Evolutionary conservation across 2,329 filamentous ascomycete species (phyloP), one percentile per base, ranked within the genome.

Genomic region (Hymenoscyphus fraxineus): DNA sequence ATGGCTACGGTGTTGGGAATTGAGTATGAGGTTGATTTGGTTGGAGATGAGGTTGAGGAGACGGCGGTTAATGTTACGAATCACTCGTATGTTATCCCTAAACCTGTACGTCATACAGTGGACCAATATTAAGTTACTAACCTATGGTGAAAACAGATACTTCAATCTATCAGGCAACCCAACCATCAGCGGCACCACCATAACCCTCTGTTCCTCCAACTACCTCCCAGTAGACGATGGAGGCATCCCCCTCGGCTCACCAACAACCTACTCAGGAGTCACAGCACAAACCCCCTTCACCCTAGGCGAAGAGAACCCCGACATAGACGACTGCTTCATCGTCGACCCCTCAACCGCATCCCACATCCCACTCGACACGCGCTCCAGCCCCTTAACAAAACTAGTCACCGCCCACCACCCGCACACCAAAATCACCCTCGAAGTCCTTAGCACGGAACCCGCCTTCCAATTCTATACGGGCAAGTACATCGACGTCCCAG

Each of bases 401-500:
- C 85, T 94, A 57, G 85, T 91, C 57, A 80, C 85, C 31, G 90
- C 95, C 65, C 85, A 84, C 76, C 92, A 97, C 76, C 86, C 92
- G 6, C 81, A 81, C 59, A 89, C 88, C 35, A 86, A 87, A 67
- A 83, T 97, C 69, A 89, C 96, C 75, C 86, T 98, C 59, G 91
- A 97, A 77, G 89, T 97, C 6, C 81, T 87, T 73, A 95, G 91
- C 80, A 98, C 94, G 0, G 94, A 98, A 81, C 95, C 95, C 0
- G 91, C 92, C 0, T 98, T 97, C 82, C 94, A 98, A 77, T 96
- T 97, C 80, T 98, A 98, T 79, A 96, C 93, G 0, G 95, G 94
- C 69, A 89, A 91, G 74, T 89, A 88, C 74, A 93, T 96, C 69
- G 80, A 95, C 71, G 89, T 96, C 13, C 89, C 91, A 0, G 88